Evolutionary conservation across 139 green algal species (phyloP).

Genomic region (Prasinococcaceae sp.): DNA sequence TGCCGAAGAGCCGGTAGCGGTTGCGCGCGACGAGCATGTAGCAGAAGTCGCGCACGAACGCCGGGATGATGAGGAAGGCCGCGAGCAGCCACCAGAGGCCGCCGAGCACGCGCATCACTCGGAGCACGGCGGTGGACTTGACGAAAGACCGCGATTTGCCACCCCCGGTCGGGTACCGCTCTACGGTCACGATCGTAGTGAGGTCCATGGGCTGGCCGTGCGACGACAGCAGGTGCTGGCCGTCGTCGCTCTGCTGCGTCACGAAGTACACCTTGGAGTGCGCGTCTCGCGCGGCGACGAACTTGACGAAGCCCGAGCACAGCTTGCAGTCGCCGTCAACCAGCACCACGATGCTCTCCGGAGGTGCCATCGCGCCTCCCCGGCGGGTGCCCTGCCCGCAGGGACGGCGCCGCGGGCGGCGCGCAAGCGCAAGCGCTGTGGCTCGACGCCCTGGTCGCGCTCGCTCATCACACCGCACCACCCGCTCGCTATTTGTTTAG

Average conservation of each 20-base stretch:
- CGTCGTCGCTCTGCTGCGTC: slow-evolving; percentile 22
- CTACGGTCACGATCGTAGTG: slow-evolving; percentile 17
- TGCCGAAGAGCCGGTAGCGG: slow-evolving; percentile 19
- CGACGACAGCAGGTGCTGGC: slow-evolving; percentile 4
- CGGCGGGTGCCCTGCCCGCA: too few relatives aligned
- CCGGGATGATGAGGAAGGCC: slow-evolving; percentile 1
- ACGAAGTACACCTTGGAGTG: slow-evolving; percentile 16
- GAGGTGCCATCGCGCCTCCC: too few relatives aligned
- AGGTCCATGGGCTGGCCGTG: slow-evolving; percentile 11
- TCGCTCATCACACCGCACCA: too few relatives aligned
- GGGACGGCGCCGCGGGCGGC: too few relatives aligned
- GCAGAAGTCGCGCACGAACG: slow-evolving; percentile 6
- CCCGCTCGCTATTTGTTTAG: too few relatives aligned
- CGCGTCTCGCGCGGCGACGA: slow-evolving; percentile 14
- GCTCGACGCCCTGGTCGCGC: too few relatives aligned
- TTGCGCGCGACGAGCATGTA: slow-evolving; percentile 17
- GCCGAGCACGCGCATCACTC: background rate
- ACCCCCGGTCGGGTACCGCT: background rate
- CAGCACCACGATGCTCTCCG: slow-evolving; percentile 22
- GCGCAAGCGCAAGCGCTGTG: too few relatives aligned
- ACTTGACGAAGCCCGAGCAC: slow-evolving; percentile 19
- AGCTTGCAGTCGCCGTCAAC: slow-evolving; percentile 28
- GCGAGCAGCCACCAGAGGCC: background rate
- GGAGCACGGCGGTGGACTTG: slow-evolving; percentile 21
- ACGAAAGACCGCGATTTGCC: too few relatives aligned